These are phyloP conservation scores for Wakefieldia striispora DNA, from an alignment of 768 basidiomycete genomes.

Conservation along the genomic window DNA sequence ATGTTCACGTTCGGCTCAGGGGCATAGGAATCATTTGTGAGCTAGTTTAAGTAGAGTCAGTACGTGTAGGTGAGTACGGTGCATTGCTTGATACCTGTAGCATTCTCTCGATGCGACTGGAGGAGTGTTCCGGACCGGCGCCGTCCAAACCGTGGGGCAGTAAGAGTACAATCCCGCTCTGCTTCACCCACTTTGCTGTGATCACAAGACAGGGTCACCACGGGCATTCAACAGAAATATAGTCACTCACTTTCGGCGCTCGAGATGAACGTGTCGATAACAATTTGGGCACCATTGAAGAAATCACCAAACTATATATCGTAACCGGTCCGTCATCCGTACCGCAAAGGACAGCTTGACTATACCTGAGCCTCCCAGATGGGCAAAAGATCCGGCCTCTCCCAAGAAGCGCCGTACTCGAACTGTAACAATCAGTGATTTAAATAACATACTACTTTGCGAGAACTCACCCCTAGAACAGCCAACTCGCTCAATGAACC, in stretches of 20 bases:
- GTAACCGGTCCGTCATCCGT: neutral
- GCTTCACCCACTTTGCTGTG: conserved; percentile 88
- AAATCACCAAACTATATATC: conserved; percentile 79
- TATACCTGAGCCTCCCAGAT: conserved; percentile 91
- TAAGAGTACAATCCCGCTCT: conserved; percentile 83
- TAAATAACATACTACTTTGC: neutral
- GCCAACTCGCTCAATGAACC: conserved; percentile 89
- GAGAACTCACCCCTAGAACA: conserved; percentile 69
- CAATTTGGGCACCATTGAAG: conserved; percentile 85
- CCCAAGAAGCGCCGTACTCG: conserved; percentile 91
- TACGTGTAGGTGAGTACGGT: neutral
- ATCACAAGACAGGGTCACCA: neutral
- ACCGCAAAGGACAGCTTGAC: neutral
- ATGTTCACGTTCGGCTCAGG: conserved; percentile 42
- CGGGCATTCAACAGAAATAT: too few species aligned
- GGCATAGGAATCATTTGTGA: conserved; percentile 70
- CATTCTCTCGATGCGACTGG: conserved; percentile 84
- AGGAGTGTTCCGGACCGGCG: conserved; percentile 92
- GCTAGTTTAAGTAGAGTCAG: conserved; percentile 37
- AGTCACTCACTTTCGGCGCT: conserved; percentile 71
- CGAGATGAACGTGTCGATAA: conserved; percentile 86
- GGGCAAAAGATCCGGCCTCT: conserved; percentile 72
- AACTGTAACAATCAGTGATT: conserved; percentile 49
- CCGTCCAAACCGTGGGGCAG: conserved; percentile 91
- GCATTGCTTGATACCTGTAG: conserved; percentile 60